These are phyloP conservation scores for Suillus ampliporus DNA, from an alignment of 768 basidiomycete genomes.

Conservation along the genomic window DNA sequence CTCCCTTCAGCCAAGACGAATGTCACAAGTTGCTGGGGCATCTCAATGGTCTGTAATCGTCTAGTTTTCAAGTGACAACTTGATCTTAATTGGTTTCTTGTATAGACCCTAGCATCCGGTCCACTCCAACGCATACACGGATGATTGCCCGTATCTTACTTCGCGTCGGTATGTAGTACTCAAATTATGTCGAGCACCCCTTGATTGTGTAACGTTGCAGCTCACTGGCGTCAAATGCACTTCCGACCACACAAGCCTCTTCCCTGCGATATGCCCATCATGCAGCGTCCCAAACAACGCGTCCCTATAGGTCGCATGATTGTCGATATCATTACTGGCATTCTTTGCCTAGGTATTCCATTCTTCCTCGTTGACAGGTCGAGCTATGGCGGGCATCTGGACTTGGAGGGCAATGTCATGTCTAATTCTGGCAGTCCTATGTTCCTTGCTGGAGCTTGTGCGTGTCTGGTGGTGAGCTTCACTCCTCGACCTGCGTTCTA, in stretches of 20 bases:
- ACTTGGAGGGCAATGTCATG: constrained; percentile 62
- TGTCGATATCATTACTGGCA: constrained; percentile 62
- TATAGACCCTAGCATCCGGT: constrained; percentile 27
- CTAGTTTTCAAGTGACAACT: background rate
- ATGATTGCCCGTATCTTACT: constrained; percentile 72
- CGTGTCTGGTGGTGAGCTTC: constrained; percentile 63
- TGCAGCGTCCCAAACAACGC: constrained; percentile 29
- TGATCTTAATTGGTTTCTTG: constrained; percentile 8
- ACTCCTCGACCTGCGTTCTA: background rate
- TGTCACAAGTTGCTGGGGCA: constrained; percentile 75
- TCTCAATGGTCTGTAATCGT: constrained; percentile 42
- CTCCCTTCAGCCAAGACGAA: constrained; percentile 78
- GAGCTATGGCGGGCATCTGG: constrained; percentile 50
- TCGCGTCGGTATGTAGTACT: constrained; percentile 60
- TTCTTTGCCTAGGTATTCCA: constrained; percentile 79
- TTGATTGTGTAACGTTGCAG: constrained; percentile 29
- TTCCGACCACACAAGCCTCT: constrained; percentile 74
- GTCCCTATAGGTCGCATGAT: constrained; percentile 53
- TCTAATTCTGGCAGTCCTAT: constrained; percentile 55
- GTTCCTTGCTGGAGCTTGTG: constrained; percentile 68
- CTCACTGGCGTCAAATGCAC: constrained; percentile 71
- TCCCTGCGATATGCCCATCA: constrained; percentile 53
- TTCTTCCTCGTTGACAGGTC: constrained; percentile 71
- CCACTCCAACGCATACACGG: constrained; percentile 56
- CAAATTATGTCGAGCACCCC: background rate